Conservation (phyloP, 805 yeast species). For the Suhomyces pyralidae region DNA sequence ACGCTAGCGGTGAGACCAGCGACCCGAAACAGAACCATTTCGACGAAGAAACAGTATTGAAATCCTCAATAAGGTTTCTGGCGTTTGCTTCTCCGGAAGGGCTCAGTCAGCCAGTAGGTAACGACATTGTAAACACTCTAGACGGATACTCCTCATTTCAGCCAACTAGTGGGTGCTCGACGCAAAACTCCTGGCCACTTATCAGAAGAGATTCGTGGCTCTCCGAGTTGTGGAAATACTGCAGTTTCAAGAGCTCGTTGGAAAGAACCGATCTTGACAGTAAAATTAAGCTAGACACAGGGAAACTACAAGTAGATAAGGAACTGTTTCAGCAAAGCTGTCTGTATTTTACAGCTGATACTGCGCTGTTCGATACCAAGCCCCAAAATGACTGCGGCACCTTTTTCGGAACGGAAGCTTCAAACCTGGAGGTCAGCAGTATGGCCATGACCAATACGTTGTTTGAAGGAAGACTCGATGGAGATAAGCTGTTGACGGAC, state of each 20-base stretch:
- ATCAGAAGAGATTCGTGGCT: constrained; percentile 35
- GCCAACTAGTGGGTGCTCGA: constrained; percentile 18
- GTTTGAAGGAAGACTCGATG: constrained; percentile 28
- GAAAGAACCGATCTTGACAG: not conserved
- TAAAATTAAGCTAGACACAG: not conserved
- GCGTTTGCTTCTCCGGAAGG: not conserved
- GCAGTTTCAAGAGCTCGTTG: not conserved
- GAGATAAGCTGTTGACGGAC: constrained; percentile 38
- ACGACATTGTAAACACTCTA: constrained; percentile 18
- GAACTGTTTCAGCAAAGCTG: not conserved
- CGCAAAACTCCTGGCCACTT: constrained; percentile 34
- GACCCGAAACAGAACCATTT: not conserved
- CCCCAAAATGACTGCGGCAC: not conserved
- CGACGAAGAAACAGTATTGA: constrained; percentile 6
- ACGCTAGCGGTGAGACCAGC: not conserved
- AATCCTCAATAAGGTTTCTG: not conserved
- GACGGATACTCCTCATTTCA: constrained; percentile 22
- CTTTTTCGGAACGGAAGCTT: not conserved
- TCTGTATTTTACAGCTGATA: constrained; percentile 18
- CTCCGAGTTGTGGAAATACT: constrained; percentile 26
- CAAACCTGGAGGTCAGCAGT: not conserved
- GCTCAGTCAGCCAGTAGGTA: not conserved
- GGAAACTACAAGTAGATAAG: not conserved
- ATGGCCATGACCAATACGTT: not conserved
- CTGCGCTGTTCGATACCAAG: not conserved